These are phyloP conservation scores for Pythium dissotocum DNA, from an alignment of 352 stramenopile species.

Conservation along the genomic window DNA sequence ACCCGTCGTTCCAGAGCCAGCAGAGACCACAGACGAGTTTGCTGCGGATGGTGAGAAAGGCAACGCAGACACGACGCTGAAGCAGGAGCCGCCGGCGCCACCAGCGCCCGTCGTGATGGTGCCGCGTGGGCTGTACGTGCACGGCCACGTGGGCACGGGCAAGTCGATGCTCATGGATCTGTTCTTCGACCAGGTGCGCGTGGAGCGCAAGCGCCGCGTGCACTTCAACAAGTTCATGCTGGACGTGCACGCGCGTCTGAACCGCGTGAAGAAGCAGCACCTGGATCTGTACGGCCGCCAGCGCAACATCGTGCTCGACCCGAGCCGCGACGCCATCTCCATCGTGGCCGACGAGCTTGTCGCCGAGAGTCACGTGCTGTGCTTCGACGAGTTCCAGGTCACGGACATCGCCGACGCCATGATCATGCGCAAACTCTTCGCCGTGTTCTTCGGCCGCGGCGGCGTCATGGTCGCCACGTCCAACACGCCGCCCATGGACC, in stretches of 20 bases:
- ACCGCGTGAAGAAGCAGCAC: slow-evolving; percentile 89
- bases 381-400: slow-evolving; percentile 98
- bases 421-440: slow-evolving; percentile 96
- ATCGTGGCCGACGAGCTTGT: slow-evolving; percentile 88
- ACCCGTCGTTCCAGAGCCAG: slow-evolving; percentile 24
- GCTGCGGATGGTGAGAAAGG: too few relatives aligned
- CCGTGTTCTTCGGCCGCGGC: slow-evolving; percentile 85
- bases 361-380: slow-evolving; percentile 90
- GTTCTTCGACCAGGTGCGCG: slow-evolving; percentile 78
- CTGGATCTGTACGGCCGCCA: slow-evolving; percentile 75
- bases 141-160: slow-evolving; percentile 93
- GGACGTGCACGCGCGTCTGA: slow-evolving; percentile 93
- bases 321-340: slow-evolving; percentile 67
- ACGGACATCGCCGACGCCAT: slow-evolving; percentile 97
- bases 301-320: slow-evolving; percentile 84
- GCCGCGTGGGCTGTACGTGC: slow-evolving; percentile 92
- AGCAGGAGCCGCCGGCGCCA: neutral
- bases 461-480: slow-evolving; percentile 96
- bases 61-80: neutral
- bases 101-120: slow-evolving; percentile 38
- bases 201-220: slow-evolving; percentile 85
- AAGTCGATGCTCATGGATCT: slow-evolving; percentile 98
- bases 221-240: slow-evolving; percentile 99
- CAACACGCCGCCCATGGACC: slow-evolving; percentile 84
- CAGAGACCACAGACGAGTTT: neutral